Evolutionary conservation across 139 green algal genomes (phyloP).

Genomic region (Closterium sp.): DNA sequence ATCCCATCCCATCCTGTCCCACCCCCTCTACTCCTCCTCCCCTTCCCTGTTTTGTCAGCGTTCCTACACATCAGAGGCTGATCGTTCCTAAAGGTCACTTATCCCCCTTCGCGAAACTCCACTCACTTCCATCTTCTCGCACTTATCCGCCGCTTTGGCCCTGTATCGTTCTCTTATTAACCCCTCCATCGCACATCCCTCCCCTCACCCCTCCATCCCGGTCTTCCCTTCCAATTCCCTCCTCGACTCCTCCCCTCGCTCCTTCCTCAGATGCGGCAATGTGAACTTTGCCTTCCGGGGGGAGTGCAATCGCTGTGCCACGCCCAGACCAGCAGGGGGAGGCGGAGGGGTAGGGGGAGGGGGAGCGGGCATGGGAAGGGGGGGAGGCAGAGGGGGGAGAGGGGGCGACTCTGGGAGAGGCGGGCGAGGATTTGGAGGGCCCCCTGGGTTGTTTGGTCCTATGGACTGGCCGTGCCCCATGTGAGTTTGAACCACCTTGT

Average conservation of each 20-base stretch:
- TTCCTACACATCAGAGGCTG: not conserved
- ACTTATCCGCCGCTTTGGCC: not conserved
- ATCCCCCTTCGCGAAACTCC: not conserved
- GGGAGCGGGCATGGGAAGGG: not conserved
- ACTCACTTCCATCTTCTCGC: not conserved
- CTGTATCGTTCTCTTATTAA: not conserved
- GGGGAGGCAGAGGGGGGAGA: slow-evolving; percentile 11
- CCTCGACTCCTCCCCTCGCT: not conserved
- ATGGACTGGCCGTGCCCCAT: slow-evolving; percentile 52
- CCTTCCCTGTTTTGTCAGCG: not conserved
- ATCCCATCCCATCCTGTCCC: not conserved
- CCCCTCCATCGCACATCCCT: too few species aligned
- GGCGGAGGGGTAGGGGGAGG: slow-evolving; percentile 7
- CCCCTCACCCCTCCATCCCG: not conserved
- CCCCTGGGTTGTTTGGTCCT: slow-evolving; percentile 41
- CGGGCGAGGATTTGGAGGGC: slow-evolving; percentile 4
- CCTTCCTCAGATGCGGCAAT: slow-evolving; percentile 36
- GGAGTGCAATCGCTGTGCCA: slow-evolving; percentile 50
- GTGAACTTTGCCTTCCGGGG: slow-evolving; percentile 48
- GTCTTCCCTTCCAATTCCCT: not conserved
- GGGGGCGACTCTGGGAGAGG: not conserved
- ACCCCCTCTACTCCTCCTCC: not conserved
- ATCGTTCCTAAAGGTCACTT: not conserved
- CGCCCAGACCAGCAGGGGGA: slow-evolving; percentile 21
- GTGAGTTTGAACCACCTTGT: not conserved